Base-by-base conservation (phyloP, 768 basidiomycete species). In the Hericium erinaceus region DNA sequence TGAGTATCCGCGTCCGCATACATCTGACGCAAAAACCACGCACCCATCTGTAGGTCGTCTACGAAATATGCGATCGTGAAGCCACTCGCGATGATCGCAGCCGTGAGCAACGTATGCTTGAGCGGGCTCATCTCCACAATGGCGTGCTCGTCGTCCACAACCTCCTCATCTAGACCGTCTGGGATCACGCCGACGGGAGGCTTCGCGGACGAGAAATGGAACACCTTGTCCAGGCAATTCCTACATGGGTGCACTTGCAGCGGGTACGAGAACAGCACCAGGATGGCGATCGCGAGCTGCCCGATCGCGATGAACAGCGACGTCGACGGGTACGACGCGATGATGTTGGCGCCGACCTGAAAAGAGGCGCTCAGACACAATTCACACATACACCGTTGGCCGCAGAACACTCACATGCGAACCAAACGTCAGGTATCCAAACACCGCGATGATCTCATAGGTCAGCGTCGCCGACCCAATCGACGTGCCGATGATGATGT, bases 391-490 rank as follows among this genome's bases (percentile, higher is more conserved):
- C 44, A 16, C 20, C 16, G 20, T 46, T 8, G 44, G 44, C 44
- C 2, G 49, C 8, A 51, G 7, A 37, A 50, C 13, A 51, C 78
- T 52, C 52, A 88, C 91, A 68, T 82, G 88, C 51, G 85, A 85
- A 1, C 95, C 95, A 70, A 98, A 98, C 0, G 95, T 97, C 54
- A 98, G 74, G 68, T 98, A 98, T 0, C 94, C 94, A 64, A 93
- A 87, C 26, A 91, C 70, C 4, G 85, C 89, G 61, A 99, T 91
- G 53, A 93, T 69, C 69, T 95, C 92, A 68, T 99, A 99, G 9
- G 86, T 85, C 48, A 90, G 48, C 2, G 85, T 83, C 1, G 94
- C 89, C 20, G 82, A 76, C 13, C 95, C 95, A 63, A 99, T 94
- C 6, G 93, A 89, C 0, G 86, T 76, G 10, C 85, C 85, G 52